Conservation (phyloP, 768 basidiomycete genomes). For the Lyophyllum semitale region DNA sequence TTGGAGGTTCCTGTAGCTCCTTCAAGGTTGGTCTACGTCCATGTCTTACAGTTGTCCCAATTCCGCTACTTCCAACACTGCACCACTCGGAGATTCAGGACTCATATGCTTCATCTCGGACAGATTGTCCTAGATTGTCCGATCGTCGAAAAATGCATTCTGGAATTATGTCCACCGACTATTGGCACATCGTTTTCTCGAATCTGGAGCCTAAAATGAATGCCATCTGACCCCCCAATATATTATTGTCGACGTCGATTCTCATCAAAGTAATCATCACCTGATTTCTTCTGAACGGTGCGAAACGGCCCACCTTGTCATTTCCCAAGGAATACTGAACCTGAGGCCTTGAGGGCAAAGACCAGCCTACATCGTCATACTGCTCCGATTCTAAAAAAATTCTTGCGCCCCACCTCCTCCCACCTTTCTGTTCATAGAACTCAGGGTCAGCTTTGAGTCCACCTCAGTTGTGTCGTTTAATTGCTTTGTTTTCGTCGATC, state of each 20-base stretch:
- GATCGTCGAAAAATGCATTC: not conserved
- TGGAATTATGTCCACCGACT: not conserved
- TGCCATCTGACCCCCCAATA: not conserved
- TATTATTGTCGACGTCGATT: not conserved
- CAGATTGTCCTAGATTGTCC: not conserved
- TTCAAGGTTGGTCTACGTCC: not conserved
- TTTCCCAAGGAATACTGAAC: not conserved
- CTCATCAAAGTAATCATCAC: slow-evolving; percentile 3
- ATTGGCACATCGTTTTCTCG: not conserved
- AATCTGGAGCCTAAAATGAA: slow-evolving; percentile 2
- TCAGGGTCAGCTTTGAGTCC: not conserved
- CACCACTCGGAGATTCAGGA: not conserved
- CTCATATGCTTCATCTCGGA: slow-evolving; percentile 1
- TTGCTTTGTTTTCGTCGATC: not conserved
- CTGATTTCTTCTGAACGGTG: not conserved
- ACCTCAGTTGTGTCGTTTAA: not conserved
- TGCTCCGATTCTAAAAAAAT: not conserved
- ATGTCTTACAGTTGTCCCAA: not conserved
- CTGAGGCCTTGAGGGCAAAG: not conserved
- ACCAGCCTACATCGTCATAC: too few relatives aligned
- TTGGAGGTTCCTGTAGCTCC: not conserved
- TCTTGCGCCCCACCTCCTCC: not conserved
- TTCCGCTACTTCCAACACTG: not conserved
- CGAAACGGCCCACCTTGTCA: not conserved
- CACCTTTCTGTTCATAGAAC: not conserved